These are phyloP conservation scores for Cladosporium sp. DNA, from an alignment of 2,329 filamentous ascomycete genomes.

Conservation along the genomic window DNA sequence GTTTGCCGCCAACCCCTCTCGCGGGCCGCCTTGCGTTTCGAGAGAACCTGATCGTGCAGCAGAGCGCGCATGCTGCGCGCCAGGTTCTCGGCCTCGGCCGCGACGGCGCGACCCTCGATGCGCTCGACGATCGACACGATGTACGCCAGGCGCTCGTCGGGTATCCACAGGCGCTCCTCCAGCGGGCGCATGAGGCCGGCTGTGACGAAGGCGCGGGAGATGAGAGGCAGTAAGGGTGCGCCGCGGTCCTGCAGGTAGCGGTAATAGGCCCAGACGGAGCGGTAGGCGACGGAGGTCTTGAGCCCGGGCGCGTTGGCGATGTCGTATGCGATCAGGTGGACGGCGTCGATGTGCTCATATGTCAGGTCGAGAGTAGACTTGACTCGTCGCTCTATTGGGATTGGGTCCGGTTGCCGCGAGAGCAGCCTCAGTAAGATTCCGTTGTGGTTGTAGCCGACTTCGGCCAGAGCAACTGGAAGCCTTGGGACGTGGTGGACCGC, in stretches of 20 bases:
- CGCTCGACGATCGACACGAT: slow-evolving; percentile 6
- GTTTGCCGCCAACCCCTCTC: not conserved
- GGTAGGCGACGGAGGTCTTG: slow-evolving; percentile 36
- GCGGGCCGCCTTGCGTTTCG: not conserved
- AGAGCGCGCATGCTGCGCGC: not conserved
- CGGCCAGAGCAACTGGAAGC: slow-evolving; percentile 19
- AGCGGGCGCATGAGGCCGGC: slow-evolving; percentile 37
- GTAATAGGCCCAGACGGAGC: slow-evolving; percentile 44
- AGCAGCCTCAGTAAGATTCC: slow-evolving; percentile 11
- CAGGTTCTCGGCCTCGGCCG: not conserved
- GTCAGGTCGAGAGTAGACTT: slow-evolving; percentile 20
- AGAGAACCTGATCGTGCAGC: not conserved
- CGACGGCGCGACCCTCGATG: not conserved
- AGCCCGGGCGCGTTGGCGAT: slow-evolving; percentile 35
- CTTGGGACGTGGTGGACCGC: slow-evolving; percentile 16
- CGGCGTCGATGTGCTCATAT: slow-evolving; percentile 35
- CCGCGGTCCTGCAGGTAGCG: slow-evolving; percentile 37
- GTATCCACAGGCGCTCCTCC: not conserved
- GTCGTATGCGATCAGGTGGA: slow-evolving; percentile 41
- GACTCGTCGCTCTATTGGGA: slow-evolving; percentile 10
- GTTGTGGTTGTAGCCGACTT: not conserved
- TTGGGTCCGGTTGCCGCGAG: slow-evolving; percentile 14
- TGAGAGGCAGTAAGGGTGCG: slow-evolving; percentile 36
- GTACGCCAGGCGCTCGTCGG: slow-evolving; percentile 1
- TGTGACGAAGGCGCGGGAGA: slow-evolving; percentile 46